Base-by-base conservation (phyloP, 495 filamentous ascomycete genomes). In the Poronia punctata region DNA sequence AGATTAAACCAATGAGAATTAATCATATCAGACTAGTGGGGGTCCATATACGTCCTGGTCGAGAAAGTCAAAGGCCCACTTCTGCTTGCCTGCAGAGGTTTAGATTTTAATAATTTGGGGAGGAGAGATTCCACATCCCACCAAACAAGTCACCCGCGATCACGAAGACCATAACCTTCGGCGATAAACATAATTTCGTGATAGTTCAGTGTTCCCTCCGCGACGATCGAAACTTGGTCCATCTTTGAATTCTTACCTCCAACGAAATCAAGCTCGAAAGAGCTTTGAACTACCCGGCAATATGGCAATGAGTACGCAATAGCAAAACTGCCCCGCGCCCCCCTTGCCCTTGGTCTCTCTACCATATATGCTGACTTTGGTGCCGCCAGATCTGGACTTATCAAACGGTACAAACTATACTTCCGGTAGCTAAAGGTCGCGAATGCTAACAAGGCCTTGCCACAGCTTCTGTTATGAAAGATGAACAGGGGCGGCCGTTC, bases 401-500 rank as follows among this genome's bases (percentile, higher is more conserved):
- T 61, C 66, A 32, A 73, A 70, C 53, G 69, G 69, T 73, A 71
- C 45, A 57, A 45, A 5, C 14, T 16, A 10, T 38, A 32, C 12
- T 29, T 11, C 30, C 11, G n/a, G 35, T 10, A 21, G 28, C 17
- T 9, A 30, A 31, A 10, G 21, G 15, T 12, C 20, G n/a, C n/a
- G 9, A 16, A 16, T 43, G 38, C 52, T 56, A 35, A 56, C 35
- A 12, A 27, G 46, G 54, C 35, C 49, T 45, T 24, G 8, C 8
- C 50, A 35, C 36, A 78, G 74, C 74, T 46, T 45, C 65, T 50
- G 69, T 78, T 51, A 64, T 76, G 56, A 75, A 76, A 71, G 92
- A 99, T 78, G 92, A 99, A 67, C 81, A 88, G 60, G 92, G 92
- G 44, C 79, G 92, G 55, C 92, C 93, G 29, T 97, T 99, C 61